Conservation (phyloP, 148 eudicot genomes). For the Heliamphora exappendiculata region DNA sequence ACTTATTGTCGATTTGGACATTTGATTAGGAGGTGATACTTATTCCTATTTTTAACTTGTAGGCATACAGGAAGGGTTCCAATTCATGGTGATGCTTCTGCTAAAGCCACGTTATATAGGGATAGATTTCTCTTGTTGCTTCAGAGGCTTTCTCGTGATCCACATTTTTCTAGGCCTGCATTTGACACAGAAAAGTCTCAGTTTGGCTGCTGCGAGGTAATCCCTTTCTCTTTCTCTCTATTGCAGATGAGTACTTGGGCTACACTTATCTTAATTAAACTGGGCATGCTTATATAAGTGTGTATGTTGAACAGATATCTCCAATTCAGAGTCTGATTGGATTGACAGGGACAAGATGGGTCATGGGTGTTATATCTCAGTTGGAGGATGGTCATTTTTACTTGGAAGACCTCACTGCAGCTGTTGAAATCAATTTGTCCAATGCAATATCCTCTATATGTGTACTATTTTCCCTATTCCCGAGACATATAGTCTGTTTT, state of each 20-base stretch:
- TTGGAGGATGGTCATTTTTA: conserved; percentile 96
- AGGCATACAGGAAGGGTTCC: conserved; percentile 63
- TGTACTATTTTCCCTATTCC: background rate
- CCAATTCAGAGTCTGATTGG: conserved; percentile 86
- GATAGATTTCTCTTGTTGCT: conserved; percentile 73
- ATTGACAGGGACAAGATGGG: conserved; percentile 77
- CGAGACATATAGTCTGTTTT: background rate
- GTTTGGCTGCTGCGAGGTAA: conserved; percentile 79
- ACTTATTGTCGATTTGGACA: background rate
- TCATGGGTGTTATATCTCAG: conserved; percentile 94
- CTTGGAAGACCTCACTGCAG: conserved; percentile 89
- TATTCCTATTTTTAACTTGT: background rate
- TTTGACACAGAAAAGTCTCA: conserved; percentile 52
- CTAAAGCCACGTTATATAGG: conserved; percentile 71
- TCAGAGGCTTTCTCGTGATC: conserved; percentile 77
- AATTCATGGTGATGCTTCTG: conserved; percentile 74
- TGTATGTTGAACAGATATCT: conserved; percentile 55
- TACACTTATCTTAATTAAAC: background rate
- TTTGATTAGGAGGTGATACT: background rate
- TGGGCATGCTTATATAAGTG: background rate
- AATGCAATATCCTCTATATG: conserved; percentile 77
- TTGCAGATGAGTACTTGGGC: background rate
- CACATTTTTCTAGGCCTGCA: conserved; percentile 71
- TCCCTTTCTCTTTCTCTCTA: background rate
- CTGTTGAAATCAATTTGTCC: conserved; percentile 80